Evolutionary conservation across 225 moss, liverwort and hornwort species (phyloP), one percentile per base, ranked within the genome.

Genomic region (Polytrichum formosum): DNA sequence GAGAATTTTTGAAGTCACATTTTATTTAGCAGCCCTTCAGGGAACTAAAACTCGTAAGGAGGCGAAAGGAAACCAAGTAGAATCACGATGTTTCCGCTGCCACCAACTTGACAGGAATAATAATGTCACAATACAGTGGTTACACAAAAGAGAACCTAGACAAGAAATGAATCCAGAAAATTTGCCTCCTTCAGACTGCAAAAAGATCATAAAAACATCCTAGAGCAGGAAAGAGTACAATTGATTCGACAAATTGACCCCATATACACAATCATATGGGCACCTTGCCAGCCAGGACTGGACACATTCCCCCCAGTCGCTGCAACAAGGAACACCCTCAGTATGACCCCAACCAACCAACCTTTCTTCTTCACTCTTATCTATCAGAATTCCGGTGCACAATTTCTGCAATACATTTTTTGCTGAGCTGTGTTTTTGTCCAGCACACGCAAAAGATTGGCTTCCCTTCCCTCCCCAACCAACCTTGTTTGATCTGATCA

Each of bases 161-260:
- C 46, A 46, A 46, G 46, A 46, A 46, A 46, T 4, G 46, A 58
- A 63, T 28, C 17, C 27, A 25, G n/a, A 23, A 63, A 5, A 63
- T 26, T 63, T 26, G 62, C 62, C 26, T 63, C 27, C 26, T 63
- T 26, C 26, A 20, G 10, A 23, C 62, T 63, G 26, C 62, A 46
- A 10, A 46, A 46, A 46, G 46, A 46, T 46, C 62, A 63, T 23
- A 63, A 27, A 63, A 22, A 8, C 62, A 63, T 13, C 62, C 62
- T 63, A 26, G 26, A 62, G 62, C 62, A 16, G 26, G 62, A 22
- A 63, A 63, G 62, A 63, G 67, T 73, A 60, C 73, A 77, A 73
- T 75, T 77, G 70, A 70, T 86, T 86, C 86, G 86, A 86, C 86
- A 60, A 86, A 82, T 86, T 86, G 72, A 61, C 79, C 61, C 65